Evolutionary conservation across 1,284 basidiomycete genomes (phyloP), one percentile per base, ranked within the genome.

Genomic region (Tilletia indica): DNA sequence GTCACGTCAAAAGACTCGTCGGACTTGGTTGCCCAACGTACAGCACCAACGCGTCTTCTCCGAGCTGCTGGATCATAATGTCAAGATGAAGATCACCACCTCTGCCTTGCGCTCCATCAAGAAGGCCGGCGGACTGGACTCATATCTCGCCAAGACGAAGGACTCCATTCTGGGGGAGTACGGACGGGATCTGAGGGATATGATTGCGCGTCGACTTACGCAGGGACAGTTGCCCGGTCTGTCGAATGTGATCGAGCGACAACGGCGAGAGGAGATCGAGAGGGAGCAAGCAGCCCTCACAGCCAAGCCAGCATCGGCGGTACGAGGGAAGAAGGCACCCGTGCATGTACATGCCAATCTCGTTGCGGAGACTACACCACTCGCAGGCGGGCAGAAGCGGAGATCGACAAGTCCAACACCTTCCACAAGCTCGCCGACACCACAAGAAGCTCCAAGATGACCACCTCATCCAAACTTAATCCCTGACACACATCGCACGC

Each of bases 11-110:
- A 84, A 84, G 70, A 84, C 82, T 1, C 69, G 73, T 0, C 70
- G 82, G 19, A 77, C 74, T 2, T 84, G 82, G 80, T 4, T 42
- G 21, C 82, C 82, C 25, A 84, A 84, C 69, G 73, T 84, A 21
- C 82, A 84, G 71, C 68, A 39, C 54, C 79, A 79, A 61, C 31
- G 69, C 0, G 71, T 80, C 36, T 48, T 71, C 34, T 76, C 73
- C 21, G 75, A 80, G 3, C 76, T 80, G 3, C 68, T 84, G 3
- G 58, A 72, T 1, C 42, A 36, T 3, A 75, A 72, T 42, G 56
- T 84, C n/a, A 11, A 61, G 8, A 71, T 77, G 1, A 71, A 70
- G 14, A 71, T 82, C 3, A 73, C 74, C 0, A 79, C 80, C 0
- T 73, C 70, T 34, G 82, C 82, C 0, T 58, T 84, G 48, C 69